These are phyloP conservation scores for Cutaneotrichosporon cavernicola DNA, from an alignment of 1,284 basidiomycete genomes.

Conservation along the genomic window DNA sequence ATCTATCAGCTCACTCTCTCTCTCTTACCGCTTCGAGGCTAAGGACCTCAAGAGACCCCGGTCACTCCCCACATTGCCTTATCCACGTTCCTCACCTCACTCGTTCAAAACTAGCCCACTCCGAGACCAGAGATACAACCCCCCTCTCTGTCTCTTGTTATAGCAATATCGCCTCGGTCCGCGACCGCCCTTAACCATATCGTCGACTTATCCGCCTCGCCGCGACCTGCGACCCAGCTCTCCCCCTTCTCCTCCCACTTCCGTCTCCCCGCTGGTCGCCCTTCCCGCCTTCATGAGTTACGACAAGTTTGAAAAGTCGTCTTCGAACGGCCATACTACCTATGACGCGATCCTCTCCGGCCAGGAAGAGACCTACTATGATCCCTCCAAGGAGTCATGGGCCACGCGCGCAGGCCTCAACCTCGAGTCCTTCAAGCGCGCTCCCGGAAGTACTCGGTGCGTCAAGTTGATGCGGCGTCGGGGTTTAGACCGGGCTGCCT, in stretches of 20 bases:
- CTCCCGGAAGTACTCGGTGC: constrained; percentile 50
- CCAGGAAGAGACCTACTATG: constrained; percentile 35
- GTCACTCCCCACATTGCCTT: not conserved
- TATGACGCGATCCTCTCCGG: not conserved
- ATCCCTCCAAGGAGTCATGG: constrained; percentile 50
- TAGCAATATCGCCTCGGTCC: not conserved
- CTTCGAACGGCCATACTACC: not conserved
- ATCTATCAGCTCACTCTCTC: not conserved
- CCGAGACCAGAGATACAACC: not conserved
- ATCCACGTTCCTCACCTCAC: not conserved
- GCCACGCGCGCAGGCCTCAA: constrained; percentile 52
- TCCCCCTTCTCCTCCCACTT: not conserved
- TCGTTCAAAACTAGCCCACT: not conserved
- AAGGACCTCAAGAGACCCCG: not conserved
- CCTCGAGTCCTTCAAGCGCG: constrained; percentile 53
- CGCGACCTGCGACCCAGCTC: not conserved
- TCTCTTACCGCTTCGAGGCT: not conserved
- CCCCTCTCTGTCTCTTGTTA: not conserved
- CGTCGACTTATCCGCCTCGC: not conserved
- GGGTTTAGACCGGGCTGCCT: no score
- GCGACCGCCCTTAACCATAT: not conserved
- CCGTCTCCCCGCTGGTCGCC: not conserved
- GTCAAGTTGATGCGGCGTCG: constrained; percentile 10
- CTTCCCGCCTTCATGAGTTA: not conserved
- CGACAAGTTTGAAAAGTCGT: not conserved